phyloP scores from a whole-genome alignment of 192 early-diverging fungal species.

The Lobosporangium transversale region DNA sequence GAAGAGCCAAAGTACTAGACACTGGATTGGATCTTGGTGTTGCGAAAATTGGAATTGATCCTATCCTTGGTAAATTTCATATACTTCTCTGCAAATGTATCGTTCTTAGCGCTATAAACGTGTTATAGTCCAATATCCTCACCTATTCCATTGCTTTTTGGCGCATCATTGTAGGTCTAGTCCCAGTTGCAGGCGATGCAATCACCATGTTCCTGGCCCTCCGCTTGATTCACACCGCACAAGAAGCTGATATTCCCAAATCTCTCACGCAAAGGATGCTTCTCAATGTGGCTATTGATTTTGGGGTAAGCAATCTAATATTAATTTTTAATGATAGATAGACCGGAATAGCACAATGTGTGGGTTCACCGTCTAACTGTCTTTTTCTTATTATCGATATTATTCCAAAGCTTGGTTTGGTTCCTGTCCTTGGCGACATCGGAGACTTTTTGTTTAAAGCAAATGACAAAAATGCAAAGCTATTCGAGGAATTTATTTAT shows the following conservation, averaged over 20 bases:
- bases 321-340: too few relatives aligned
- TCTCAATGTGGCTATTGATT: slow-evolving; percentile 61
- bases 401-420: slow-evolving; percentile 56
- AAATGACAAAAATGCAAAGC: slow-evolving; percentile 60
- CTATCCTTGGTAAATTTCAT: slow-evolving; percentile 53
- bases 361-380: too few relatives aligned
- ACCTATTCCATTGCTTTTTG: too few relatives aligned
- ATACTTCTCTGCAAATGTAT: too few relatives aligned
- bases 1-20: slow-evolving; percentile 56
- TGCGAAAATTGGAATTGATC: slow-evolving; percentile 58
- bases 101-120: too few relatives aligned
- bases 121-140: too few relatives aligned
- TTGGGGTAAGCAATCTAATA: slow-evolving; percentile 58
- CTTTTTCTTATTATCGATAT: slow-evolving; percentile 1
- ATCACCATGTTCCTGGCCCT: slow-evolving; percentile 53
- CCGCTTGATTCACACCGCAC: slow-evolving; percentile 52
- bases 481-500: slow-evolving; percentile 60
- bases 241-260: slow-evolving; percentile 57
- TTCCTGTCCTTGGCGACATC: slow-evolving; percentile 62
- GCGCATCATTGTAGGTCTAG: slow-evolving; percentile 61
- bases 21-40: slow-evolving; percentile 55
- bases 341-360: too few relatives aligned
- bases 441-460: slow-evolving; percentile 61
- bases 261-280: slow-evolving; percentile 53
- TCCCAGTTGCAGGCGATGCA: slow-evolving; percentile 62